These are phyloP conservation scores for Kodamaea ohmeri DNA, from an alignment of 1,139 yeast genomes.

Conservation along the genomic window DNA sequence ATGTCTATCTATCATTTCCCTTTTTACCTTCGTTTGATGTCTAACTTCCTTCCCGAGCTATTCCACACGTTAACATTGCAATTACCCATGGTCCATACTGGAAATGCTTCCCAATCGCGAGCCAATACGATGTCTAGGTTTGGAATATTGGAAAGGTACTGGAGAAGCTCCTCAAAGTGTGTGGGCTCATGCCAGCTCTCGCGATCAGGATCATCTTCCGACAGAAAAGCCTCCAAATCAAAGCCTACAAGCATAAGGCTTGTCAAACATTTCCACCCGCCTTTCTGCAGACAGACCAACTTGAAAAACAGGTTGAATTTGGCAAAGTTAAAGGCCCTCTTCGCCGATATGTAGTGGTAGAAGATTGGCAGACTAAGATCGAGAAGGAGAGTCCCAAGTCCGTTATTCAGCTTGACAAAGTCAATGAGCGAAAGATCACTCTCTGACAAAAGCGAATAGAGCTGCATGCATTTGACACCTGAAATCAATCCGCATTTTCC, in stretches of 20 bases:
- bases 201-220: constrained; percentile 5
- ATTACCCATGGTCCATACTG: neutral
- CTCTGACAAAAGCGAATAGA: constrained; percentile 38
- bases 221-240: constrained; percentile 28
- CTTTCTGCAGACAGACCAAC: constrained; percentile 40
- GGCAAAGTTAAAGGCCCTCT: constrained; percentile 31
- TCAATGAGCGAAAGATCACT: constrained; percentile 51
- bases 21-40: neutral
- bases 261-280: constrained; percentile 30
- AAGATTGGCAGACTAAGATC: constrained; percentile 52
- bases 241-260: constrained; percentile 32
- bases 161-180: constrained; percentile 29
- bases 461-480: constrained; percentile 32
- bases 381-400: constrained; percentile 35
- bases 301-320: constrained; percentile 42
- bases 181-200: constrained; percentile 15
- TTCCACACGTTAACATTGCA: neutral
- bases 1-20: neutral
- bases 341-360: constrained; percentile 21
- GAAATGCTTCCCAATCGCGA: neutral
- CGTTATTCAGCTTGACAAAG: constrained; percentile 26
- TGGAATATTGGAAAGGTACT: constrained; percentile 26
- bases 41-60: constrained; percentile 1
- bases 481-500: constrained; percentile 27
- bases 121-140: constrained; percentile 20